Evolutionary conservation across 495 filamentous ascomycete species (phyloP), one percentile per base, ranked within the genome.

Genomic region (Aspergillus nanangensis): DNA sequence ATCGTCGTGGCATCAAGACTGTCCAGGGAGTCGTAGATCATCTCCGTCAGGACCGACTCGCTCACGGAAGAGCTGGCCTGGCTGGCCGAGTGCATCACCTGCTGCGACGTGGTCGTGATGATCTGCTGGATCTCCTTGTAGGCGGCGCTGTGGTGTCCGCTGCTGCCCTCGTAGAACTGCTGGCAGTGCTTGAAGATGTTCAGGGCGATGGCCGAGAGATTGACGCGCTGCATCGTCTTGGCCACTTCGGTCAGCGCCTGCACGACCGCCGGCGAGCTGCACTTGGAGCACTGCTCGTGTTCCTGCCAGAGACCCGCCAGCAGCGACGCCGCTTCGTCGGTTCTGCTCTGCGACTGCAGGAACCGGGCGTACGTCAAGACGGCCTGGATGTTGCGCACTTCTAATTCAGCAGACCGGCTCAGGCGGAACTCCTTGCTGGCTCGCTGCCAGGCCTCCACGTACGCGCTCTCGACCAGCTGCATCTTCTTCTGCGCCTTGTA

Each of bases 221-320:
- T 57, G 5, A 70, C 62, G 13, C 56, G 47, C 8, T 58, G 55
- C 66, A 70, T 70, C 17, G 65, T 43, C 36, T 55, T 58, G 18
- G 66, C 66, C 13, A 70, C 57, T 18, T 64, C 52, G 19, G 60
- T 37, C 45, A 65, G 62, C 37, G 67, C 53, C 18, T 53, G 43
- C 10, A 53, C 48, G 5, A 58, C 53, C 10, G 52, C 52, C 40
- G 64, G 55, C 0, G 58, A 55, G 8, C 55, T 52, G 14, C n/a
- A n/a, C n/a, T 58, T 48, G 44, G 41, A 58, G 24, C 46, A 51
- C 27, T 54, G 50, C 32, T 60, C 54, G 37, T 65, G 61, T 39
- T 67, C 64, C 19, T 66, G 53, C 64, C 62, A 70, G 18, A 66
- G 56, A 19, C 62, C 60, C 8, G 57, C 58, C n/a, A 70, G 45